Evolutionary conservation across 2,329 filamentous ascomycete genomes (phyloP).

Genomic region (Penicillium sp.): DNA sequence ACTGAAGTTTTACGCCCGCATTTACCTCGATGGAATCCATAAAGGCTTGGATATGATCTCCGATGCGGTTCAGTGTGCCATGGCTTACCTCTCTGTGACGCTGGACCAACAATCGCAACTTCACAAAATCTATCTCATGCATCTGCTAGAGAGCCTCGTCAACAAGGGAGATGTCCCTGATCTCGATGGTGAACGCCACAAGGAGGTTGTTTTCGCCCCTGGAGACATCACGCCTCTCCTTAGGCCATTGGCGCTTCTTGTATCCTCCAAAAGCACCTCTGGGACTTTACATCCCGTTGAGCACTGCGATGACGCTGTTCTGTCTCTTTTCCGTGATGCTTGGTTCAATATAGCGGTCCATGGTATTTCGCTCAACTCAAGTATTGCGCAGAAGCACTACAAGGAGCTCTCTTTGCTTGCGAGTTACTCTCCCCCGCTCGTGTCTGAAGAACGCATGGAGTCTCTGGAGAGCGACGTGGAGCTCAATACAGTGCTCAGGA

Average conservation of each 20-base stretch:
- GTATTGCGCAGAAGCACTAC: constrained; percentile 65
- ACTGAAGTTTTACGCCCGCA: constrained; percentile 73
- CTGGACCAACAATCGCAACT: constrained; percentile 62
- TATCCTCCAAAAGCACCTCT: constrained; percentile 49
- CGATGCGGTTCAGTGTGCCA: constrained; percentile 72
- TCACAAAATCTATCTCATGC: constrained; percentile 75
- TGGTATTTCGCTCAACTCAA: constrained; percentile 72
- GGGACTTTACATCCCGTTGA: constrained; percentile 27
- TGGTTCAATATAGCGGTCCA: constrained; percentile 99
- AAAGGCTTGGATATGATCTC: constrained; percentile 64
- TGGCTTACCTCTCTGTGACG: constrained; percentile 71
- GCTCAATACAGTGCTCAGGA: constrained; percentile 83
- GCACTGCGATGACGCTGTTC: constrained; percentile 60
- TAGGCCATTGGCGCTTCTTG: constrained; percentile 78
- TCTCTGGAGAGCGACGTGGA: constrained; percentile 95
- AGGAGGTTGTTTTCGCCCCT: constrained; percentile 75
- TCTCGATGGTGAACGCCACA: constrained; percentile 64
- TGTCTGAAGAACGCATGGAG: constrained; percentile 82
- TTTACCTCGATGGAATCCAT: constrained; percentile 67
- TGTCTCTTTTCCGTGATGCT: constrained; percentile 74
- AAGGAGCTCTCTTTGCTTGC: constrained; percentile 79
- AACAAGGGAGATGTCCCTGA: constrained; percentile 84
- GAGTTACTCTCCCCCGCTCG: constrained; percentile 76
- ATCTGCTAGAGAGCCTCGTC: constrained; percentile 80
- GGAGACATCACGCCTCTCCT: constrained; percentile 83